Evolutionary conservation across 306 rosid species (phyloP).

Genomic region (Lupinus albus): DNA sequence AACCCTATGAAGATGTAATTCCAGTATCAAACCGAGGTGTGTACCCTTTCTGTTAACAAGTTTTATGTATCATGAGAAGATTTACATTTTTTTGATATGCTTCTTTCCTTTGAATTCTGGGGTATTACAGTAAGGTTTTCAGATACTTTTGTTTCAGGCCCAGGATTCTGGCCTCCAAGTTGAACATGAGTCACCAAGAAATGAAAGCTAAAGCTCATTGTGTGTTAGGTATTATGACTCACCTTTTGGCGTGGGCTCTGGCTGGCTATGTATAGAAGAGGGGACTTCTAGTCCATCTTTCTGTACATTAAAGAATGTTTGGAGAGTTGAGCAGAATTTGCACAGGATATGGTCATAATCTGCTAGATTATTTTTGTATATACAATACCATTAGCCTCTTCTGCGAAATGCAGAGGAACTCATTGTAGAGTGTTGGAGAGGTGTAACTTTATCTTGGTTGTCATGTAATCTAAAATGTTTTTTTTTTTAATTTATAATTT

Average conservation of each 20-base stretch:
- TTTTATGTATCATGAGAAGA: not conserved
- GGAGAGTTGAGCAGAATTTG: conserved; percentile 47
- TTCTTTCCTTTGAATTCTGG: conserved; percentile 22
- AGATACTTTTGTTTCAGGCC: conserved; percentile 66
- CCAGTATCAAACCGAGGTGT: conserved; percentile 75
- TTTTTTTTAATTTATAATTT: conserved; percentile 49
- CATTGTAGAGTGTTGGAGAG: conserved; percentile 73
- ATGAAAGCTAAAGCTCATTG: conserved; percentile 35
- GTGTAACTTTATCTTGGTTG: conserved; percentile 63
- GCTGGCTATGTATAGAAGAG: conserved; percentile 48
- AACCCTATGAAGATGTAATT: conserved; percentile 76
- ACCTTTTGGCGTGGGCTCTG: conserved; percentile 53
- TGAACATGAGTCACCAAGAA: conserved; percentile 48
- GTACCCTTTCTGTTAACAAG: conserved; percentile 13
- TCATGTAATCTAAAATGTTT: conserved; percentile 43
- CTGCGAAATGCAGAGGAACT: conserved; percentile 75
- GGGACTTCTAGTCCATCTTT: conserved; percentile 40
- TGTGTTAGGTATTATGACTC: conserved; percentile 49
- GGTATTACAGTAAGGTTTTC: conserved; percentile 15
- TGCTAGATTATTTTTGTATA: conserved; percentile 75
- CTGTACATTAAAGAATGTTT: conserved; percentile 47
- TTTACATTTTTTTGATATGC: conserved; percentile 1
- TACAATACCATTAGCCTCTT: conserved; percentile 60
- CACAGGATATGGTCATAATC: conserved; percentile 44
- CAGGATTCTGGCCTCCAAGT: conserved; percentile 84